phyloP scores from a whole-genome alignment of 345 rosid species.

The Noccaea bulbosa region DNA sequence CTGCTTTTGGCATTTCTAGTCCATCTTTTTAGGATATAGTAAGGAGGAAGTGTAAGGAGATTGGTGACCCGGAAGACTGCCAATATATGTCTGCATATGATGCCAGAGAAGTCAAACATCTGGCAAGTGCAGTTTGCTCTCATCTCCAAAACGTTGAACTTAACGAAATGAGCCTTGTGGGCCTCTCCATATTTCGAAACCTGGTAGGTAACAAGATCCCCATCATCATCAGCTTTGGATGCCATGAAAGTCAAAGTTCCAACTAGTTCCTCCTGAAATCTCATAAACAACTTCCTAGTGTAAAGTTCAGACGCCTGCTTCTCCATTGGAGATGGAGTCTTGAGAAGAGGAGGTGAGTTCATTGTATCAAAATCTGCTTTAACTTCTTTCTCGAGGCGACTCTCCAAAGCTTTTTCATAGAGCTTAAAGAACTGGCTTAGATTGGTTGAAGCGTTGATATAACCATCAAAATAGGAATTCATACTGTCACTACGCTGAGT shows the following conservation, averaged over 20 bases:
- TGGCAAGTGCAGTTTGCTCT: slow-evolving; percentile 68
- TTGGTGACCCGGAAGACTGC: slow-evolving; percentile 69
- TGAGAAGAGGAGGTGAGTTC: slow-evolving; percentile 50
- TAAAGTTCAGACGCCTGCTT: slow-evolving; percentile 54
- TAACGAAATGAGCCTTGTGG: slow-evolving; percentile 55
- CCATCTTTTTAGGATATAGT: slow-evolving; percentile 62
- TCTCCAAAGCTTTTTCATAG: slow-evolving; percentile 55
- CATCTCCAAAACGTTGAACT: slow-evolving; percentile 63
- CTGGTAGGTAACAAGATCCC: slow-evolving; percentile 48
- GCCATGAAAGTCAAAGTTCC: slow-evolving; percentile 59
- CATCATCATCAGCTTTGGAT: slow-evolving; percentile 51
- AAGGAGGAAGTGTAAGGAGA: slow-evolving; percentile 69
- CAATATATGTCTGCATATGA: slow-evolving; percentile 65
- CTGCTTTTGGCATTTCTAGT: slow-evolving; percentile 66
- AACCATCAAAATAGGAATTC: slow-evolving; percentile 71
- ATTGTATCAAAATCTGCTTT: slow-evolving; percentile 56
- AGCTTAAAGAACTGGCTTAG: slow-evolving; percentile 57
- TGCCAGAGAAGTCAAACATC: slow-evolving; percentile 73
- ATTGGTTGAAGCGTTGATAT: slow-evolving; percentile 62
- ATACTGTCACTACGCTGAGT: slow-evolving; percentile 60
- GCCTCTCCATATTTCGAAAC: slow-evolving; percentile 70
- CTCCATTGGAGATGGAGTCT: slow-evolving; percentile 62
- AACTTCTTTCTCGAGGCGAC: slow-evolving; percentile 56
- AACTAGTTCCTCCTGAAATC: slow-evolving; percentile 60
- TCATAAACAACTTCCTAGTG: slow-evolving; percentile 49